Conservation (phyloP, 441 rosid species). For the Rhodomyrtus psidioides region DNA sequence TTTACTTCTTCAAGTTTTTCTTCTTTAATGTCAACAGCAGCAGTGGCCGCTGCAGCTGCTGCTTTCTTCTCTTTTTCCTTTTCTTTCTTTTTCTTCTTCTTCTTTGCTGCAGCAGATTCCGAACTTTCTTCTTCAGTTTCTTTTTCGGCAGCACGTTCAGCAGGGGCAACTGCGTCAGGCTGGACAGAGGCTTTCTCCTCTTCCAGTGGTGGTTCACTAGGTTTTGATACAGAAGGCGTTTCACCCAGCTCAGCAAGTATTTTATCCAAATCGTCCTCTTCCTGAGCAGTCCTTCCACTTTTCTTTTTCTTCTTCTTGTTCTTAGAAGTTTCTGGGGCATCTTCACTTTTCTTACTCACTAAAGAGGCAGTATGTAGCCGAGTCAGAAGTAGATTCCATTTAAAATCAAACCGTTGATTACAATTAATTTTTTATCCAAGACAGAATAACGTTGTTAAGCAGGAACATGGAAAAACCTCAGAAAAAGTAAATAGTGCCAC, state of each 20-base stretch:
- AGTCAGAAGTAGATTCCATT: not conserved
- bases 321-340: constrained; percentile 54
- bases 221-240: constrained; percentile 27
- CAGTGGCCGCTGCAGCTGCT: constrained; percentile 38
- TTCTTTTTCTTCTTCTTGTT: constrained; percentile 84
- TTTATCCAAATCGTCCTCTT: constrained; percentile 93
- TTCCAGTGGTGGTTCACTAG: constrained; percentile 26
- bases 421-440: not conserved
- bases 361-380: not conserved
- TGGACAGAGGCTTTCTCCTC: constrained; percentile 46
- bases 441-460: not conserved
- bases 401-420: not conserved
- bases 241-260: constrained; percentile 87
- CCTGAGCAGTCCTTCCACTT: constrained; percentile 86
- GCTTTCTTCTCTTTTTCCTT: constrained; percentile 79
- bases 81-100: constrained; percentile 87
- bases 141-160: constrained; percentile 42
- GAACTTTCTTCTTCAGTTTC: constrained; percentile 64
- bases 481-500: not conserved
- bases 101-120: constrained; percentile 88
- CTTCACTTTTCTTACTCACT: constrained; percentile 28
- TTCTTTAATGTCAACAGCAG: constrained; percentile 36
- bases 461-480: not conserved
- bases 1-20: constrained; percentile 45
- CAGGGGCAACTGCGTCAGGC: constrained; percentile 35